Percentiles rank a stretch among this genome's conserved stretches.
Evolutionary conservation across 169 alveolate species (phyloP).

Genomic region (Eimeria sp.): DNA sequence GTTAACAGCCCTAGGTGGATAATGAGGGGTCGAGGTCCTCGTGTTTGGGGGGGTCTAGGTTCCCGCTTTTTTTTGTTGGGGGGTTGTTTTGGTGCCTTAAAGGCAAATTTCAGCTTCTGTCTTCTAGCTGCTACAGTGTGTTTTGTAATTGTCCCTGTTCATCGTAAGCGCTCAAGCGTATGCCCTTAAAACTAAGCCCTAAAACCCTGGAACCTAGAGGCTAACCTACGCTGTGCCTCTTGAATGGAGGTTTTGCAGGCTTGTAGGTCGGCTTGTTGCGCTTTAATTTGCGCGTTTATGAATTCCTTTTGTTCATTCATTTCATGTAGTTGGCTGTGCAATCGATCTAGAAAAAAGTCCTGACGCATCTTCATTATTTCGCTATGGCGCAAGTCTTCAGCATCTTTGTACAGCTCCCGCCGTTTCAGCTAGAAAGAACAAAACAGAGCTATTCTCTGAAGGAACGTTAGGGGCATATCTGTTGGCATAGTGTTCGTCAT

Average conservation of each 20-base stretch:
- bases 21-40: too few relatives aligned
- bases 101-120: too few relatives aligned
- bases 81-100: too few relatives aligned
- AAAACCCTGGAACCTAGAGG: neutral
- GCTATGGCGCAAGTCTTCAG: conserved; percentile 89
- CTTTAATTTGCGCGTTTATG: conserved; percentile 90
- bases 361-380: conserved; percentile 92
- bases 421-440: conserved; percentile 86
- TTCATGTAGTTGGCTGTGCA: conserved; percentile 92
- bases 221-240: conserved; percentile 88
- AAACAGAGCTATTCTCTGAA: neutral
- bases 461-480: neutral
- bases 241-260: conserved; percentile 91
- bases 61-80: too few relatives aligned
- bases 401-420: conserved; percentile 92
- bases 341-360: conserved; percentile 92
- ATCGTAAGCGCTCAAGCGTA: neutral
- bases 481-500: neutral
- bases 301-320: conserved; percentile 91
- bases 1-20: too few relatives aligned
- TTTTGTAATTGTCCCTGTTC: too few relatives aligned
- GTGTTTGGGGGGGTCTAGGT: too few relatives aligned
- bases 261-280: conserved; percentile 93
- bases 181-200: neutral
- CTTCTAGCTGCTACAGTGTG: too few relatives aligned